These are phyloP conservation scores for Cystobasidiaceae sp. DNA, from an alignment of 1,284 basidiomycete species.

Conservation along the genomic window DNA sequence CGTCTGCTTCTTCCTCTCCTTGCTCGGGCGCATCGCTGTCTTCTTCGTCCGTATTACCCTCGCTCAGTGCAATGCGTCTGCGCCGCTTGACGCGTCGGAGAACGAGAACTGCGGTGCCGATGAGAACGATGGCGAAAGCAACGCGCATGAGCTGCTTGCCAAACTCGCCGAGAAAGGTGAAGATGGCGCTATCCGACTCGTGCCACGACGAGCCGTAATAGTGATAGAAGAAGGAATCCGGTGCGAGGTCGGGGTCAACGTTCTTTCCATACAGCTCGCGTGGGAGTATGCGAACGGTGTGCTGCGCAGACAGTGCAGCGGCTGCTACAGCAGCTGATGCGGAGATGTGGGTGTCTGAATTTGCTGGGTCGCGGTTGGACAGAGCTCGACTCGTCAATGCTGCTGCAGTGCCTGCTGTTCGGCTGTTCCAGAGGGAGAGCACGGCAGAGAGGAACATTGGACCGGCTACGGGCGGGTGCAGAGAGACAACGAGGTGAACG, in stretches of 20 bases:
- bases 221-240: conserved; percentile 76
- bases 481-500: not conserved
- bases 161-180: conserved; percentile 60
- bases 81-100: not conserved
- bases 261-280: conserved; percentile 96
- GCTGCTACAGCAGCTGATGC: conserved; percentile 31
- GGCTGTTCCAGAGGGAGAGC: conserved; percentile 72
- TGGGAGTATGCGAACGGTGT: conserved; percentile 80
- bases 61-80: no score
- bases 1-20: no score
- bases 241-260: conserved; percentile 72
- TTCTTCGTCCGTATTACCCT: no score
- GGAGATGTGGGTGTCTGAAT: not conserved
- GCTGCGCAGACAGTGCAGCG: conserved; percentile 40
- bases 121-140: conserved; percentile 63
- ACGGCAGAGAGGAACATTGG: conserved; percentile 73
- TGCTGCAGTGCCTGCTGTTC: conserved; percentile 55
- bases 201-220: conserved; percentile 94
- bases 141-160: conserved; percentile 80
- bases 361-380: conserved; percentile 36
- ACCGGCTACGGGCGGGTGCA: conserved; percentile 53
- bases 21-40: no score
- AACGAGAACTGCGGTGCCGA: conserved; percentile 51
- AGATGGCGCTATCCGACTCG: conserved; percentile 27
- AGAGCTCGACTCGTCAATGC: conserved; percentile 40